Base-by-base conservation (phyloP, 2,329 filamentous ascomycete species). In the Zalaria obscura region DNA sequence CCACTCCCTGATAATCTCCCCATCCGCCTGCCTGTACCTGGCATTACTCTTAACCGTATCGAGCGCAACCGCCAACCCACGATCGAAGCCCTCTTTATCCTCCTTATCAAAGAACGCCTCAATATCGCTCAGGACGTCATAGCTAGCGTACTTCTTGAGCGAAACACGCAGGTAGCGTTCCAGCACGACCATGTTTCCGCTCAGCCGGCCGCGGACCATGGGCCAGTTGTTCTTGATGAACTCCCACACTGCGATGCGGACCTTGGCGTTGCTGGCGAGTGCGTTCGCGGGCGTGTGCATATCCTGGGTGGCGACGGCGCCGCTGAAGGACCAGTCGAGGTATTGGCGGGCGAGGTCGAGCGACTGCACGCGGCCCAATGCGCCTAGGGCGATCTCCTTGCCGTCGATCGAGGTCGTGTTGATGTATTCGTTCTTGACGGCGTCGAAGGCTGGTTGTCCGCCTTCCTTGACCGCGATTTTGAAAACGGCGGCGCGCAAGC, bases 181-280 rank as follows among this genome's bases (percentile, higher is more conserved):
- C 10, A 95, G 69, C 3, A 95, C 76, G 27, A 95, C 81, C 48
- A 86, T 83, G 65, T 95, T 95, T 35, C 71, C 70, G 58, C 75
- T 78, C 41, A 96, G 70, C 60, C 81, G 82, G 45, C 75, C 66
- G 40, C 79, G 72, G 36, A 93, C 73, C 31, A 73, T 68, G 27
- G 76, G 70, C 83, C 89, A 98, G 65, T 94, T 80, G 35, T 74
- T 69, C 64, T 88, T 85, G 55, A 95, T 74, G 62, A 83, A 94
- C 40, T 80, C 68, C 91, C 91, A 98, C 44, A 93, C 75, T 36
- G 80, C 67, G 36, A 70, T 64, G n/a, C 88, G 80, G 3, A 78
- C 80, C 46, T 76, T 72, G 5, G 77, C 68, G 64, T 95, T 95
- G 48, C 66, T 70, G 3, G 83, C 77, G 27, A 98, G 66, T 1